Evolutionary conservation across 805 yeast species (phyloP).

Genomic region (Saccharomycopsis sp.): DNA sequence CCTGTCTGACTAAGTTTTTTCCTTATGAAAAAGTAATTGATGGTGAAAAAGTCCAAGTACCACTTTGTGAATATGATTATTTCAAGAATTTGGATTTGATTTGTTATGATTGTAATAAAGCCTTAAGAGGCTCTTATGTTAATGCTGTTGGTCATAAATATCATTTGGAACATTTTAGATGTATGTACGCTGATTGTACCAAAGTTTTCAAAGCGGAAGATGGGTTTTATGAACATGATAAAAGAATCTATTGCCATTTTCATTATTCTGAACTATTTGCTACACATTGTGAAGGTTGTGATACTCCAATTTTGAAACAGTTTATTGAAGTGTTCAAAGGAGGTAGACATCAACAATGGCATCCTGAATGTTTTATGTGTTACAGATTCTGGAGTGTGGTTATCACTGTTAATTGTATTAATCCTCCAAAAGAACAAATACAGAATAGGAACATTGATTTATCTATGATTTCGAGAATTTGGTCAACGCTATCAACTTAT

Average conservation of each 20-base stretch:
- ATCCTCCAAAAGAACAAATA: conserved; percentile 26
- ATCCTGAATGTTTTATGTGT: conserved; percentile 97
- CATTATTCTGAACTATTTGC: conserved; percentile 86
- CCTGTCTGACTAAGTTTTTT: conserved; percentile 80
- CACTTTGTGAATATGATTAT: conserved; percentile 87
- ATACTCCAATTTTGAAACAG: conserved; percentile 83
- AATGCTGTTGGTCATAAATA: conserved; percentile 88
- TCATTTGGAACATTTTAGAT: conserved; percentile 91
- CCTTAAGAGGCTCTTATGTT: conserved; percentile 85
- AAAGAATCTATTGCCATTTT: conserved; percentile 77
- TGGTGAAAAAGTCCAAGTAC: conserved; percentile 33
- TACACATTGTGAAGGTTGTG: conserved; percentile 87
- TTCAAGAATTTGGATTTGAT: conserved; percentile 75
- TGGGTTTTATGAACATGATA: conserved; percentile 81
- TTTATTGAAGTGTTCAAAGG: conserved; percentile 89
- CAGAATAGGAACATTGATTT: conserved; percentile 41
- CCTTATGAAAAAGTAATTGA: conserved; percentile 46
- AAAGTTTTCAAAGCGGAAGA: conserved; percentile 84
- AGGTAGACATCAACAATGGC: conserved; percentile 94
- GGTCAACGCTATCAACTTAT: conserved; percentile 79
- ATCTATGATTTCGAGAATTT: conserved; percentile 48
- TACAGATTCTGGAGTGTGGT: conserved; percentile 93
- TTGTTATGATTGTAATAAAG: conserved; percentile 78
- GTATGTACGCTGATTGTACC: conserved; percentile 69
- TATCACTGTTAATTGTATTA: conserved; percentile 53